phyloP scores from a whole-genome alignment of 306 rosid genomes.

The Inga leiocalycina region DNA sequence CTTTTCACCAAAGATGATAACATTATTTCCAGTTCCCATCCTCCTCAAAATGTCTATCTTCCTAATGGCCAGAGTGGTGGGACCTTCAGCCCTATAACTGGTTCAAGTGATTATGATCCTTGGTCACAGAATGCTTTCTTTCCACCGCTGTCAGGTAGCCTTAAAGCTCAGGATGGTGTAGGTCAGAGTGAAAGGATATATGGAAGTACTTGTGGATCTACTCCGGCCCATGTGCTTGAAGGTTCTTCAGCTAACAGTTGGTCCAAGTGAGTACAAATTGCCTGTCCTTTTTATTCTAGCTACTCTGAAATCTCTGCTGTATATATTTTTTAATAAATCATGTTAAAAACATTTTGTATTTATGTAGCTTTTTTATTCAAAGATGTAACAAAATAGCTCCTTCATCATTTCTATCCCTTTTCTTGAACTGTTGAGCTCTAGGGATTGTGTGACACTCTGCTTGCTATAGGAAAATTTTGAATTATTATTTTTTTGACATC shows the following conservation, averaged over 20 bases:
- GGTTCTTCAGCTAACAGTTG: slow-evolving; percentile 63
- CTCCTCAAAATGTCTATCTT: slow-evolving; percentile 72
- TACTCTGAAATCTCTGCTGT: slow-evolving; percentile 23
- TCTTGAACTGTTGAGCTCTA: background rate
- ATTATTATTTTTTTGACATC: background rate
- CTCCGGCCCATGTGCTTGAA: slow-evolving; percentile 61
- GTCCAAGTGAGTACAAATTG: slow-evolving; percentile 76
- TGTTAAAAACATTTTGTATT: slow-evolving; percentile 10
- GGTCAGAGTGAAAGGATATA: slow-evolving; percentile 63
- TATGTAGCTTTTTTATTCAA: background rate
- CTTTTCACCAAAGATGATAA: slow-evolving; percentile 77
- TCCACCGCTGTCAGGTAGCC: slow-evolving; percentile 73
- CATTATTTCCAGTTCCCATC: slow-evolving; percentile 54
- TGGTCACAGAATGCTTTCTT: slow-evolving; percentile 72
- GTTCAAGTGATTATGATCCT: slow-evolving; percentile 71
- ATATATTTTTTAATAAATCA: slow-evolving; percentile 5
- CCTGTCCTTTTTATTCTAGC: slow-evolving; percentile 18
- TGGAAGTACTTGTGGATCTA: slow-evolving; percentile 69
- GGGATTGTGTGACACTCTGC: background rate
- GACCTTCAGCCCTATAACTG: slow-evolving; percentile 61
- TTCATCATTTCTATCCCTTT: background rate
- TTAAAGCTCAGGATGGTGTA: slow-evolving; percentile 63
- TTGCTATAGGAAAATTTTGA: background rate
- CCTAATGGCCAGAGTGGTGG: slow-evolving; percentile 76
- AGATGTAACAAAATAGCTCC: background rate